phyloP scores from a whole-genome alignment of 2,329 filamentous ascomycete genomes.

The Biscogniauxia mediterranea region DNA sequence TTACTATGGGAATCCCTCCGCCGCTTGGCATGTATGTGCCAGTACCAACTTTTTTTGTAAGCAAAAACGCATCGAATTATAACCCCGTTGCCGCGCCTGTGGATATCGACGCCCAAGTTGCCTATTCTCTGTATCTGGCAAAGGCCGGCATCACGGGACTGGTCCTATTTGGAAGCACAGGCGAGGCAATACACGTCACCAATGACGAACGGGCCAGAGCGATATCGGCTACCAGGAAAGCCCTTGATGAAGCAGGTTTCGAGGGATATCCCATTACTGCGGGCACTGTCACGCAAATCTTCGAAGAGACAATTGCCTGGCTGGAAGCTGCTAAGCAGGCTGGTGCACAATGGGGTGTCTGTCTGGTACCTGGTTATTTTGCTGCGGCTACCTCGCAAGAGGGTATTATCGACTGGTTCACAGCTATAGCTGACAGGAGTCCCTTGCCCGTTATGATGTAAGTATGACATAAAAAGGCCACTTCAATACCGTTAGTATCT shows the following conservation, averaged over 20 bases:
- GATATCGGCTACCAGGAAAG: slow-evolving; percentile 53
- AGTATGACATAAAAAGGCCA: slow-evolving; percentile 22
- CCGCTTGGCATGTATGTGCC: slow-evolving; percentile 59
- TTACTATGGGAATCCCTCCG: slow-evolving; percentile 30
- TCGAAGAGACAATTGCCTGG: slow-evolving; percentile 45
- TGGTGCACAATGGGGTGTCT: slow-evolving; percentile 61
- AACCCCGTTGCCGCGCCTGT: slow-evolving; percentile 48
- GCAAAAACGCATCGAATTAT: slow-evolving; percentile 37
- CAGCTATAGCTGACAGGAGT: slow-evolving; percentile 57
- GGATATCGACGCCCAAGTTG: slow-evolving; percentile 56
- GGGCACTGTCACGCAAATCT: slow-evolving; percentile 22
- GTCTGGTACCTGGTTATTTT: slow-evolving; percentile 65
- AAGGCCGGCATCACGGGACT: slow-evolving; percentile 59
- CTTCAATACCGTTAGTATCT: background rate
- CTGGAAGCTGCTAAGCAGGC: slow-evolving; percentile 48
- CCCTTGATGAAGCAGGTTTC: slow-evolving; percentile 54
- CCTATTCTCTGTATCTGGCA: slow-evolving; percentile 60
- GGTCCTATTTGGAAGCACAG: slow-evolving; percentile 62
- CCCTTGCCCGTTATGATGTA: slow-evolving; percentile 61
- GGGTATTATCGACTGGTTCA: slow-evolving; percentile 60
- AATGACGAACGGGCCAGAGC: slow-evolving; percentile 55
- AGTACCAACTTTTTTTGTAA: slow-evolving; percentile 61
- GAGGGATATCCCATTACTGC: slow-evolving; percentile 58
- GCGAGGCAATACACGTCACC: slow-evolving; percentile 62
- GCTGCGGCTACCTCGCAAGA: slow-evolving; percentile 56